A percentile compares a stretch with the other conserved stretches of the same genome.
These are phyloP conservation scores for Alternaria incomplexa DNA, from an alignment of 2,329 filamentous ascomycete genomes.

Conservation along the genomic window DNA sequence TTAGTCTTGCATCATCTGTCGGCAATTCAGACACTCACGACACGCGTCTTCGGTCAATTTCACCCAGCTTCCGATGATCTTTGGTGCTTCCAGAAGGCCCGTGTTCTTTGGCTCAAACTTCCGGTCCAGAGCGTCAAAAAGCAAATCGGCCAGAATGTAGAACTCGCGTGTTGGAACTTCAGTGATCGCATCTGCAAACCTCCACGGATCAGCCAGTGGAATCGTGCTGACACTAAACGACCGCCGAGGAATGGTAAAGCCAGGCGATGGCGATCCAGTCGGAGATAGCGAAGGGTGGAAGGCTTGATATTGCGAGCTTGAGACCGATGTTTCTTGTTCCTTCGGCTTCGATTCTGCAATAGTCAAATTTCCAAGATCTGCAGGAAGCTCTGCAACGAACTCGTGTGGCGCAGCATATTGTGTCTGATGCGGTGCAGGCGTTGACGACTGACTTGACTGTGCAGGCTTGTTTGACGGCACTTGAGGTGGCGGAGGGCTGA, in stretches of 20 bases:
- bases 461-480: slow-evolving; percentile 12
- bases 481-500: slow-evolving; percentile 27
- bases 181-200: slow-evolving; percentile 39
- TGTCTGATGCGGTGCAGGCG: slow-evolving; percentile 15
- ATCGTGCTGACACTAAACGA: slow-evolving; percentile 35
- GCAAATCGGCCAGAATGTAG: slow-evolving; percentile 43
- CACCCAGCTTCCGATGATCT: slow-evolving; percentile 41
- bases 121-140: slow-evolving; percentile 43
- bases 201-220: slow-evolving; percentile 43
- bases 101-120: slow-evolving; percentile 45
- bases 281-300: slow-evolving; percentile 29
- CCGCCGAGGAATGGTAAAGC: slow-evolving; percentile 37
- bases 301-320: slow-evolving; percentile 33
- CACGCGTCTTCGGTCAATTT: slow-evolving; percentile 35
- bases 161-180: slow-evolving; percentile 46
- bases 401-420: slow-evolving; percentile 23
- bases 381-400: slow-evolving; percentile 45
- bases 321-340: slow-evolving; percentile 5
- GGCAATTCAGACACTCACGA: slow-evolving; percentile 23
- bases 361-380: slow-evolving; percentile 37
- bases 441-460: slow-evolving; percentile 18
- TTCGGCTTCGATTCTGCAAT: slow-evolving; percentile 23
- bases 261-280: slow-evolving; percentile 21
- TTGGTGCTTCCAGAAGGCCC: slow-evolving; percentile 42
- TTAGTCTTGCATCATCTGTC: background rate